These are phyloP conservation scores for Penicillium corylophilum DNA, from an alignment of 2,329 filamentous ascomycete species.

Conservation along the genomic window DNA sequence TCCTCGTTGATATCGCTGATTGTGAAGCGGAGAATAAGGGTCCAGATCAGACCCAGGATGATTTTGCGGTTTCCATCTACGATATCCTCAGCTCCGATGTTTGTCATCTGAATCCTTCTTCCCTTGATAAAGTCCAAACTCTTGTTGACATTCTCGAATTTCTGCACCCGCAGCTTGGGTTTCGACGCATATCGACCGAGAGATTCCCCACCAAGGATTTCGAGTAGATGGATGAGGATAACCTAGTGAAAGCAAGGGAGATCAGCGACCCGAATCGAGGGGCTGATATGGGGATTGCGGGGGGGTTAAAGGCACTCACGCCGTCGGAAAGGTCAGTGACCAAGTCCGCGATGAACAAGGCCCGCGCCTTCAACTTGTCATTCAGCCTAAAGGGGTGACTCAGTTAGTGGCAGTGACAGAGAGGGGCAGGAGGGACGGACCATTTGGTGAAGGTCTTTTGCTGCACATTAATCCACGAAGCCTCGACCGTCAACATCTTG, in stretches of 20 bases:
- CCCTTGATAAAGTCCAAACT: constrained; percentile 90
- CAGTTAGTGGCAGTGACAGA: neutral
- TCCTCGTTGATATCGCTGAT: constrained; percentile 99
- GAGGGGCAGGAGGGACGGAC: constrained; percentile 42
- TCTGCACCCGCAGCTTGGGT: constrained; percentile 92
- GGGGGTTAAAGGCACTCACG: constrained; percentile 56
- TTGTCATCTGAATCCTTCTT: constrained; percentile 92
- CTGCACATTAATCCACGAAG: constrained; percentile 74
- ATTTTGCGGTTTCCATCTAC: constrained; percentile 98
- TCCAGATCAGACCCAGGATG: constrained; percentile 96
- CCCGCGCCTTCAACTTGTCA: constrained; percentile 79
- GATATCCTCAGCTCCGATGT: constrained; percentile 96
- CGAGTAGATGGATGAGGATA: constrained; percentile 92
- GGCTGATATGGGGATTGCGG: neutral
- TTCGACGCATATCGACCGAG: constrained; percentile 95
- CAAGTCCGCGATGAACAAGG: constrained; percentile 80
- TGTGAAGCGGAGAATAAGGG: constrained; percentile 93
- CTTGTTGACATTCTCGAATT: constrained; percentile 97
- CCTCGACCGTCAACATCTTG: constrained; percentile 54
- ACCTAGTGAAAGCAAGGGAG: constrained; percentile 58
- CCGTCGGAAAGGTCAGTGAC: constrained; percentile 90
- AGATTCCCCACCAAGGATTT: constrained; percentile 91
- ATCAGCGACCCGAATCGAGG: neutral
- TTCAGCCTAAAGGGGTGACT: constrained; percentile 68
- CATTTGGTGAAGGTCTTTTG: constrained; percentile 99